These are phyloP conservation scores for Hanseniaspora lachancei DNA, from an alignment of 805 yeast species.

Conservation along the genomic window DNA sequence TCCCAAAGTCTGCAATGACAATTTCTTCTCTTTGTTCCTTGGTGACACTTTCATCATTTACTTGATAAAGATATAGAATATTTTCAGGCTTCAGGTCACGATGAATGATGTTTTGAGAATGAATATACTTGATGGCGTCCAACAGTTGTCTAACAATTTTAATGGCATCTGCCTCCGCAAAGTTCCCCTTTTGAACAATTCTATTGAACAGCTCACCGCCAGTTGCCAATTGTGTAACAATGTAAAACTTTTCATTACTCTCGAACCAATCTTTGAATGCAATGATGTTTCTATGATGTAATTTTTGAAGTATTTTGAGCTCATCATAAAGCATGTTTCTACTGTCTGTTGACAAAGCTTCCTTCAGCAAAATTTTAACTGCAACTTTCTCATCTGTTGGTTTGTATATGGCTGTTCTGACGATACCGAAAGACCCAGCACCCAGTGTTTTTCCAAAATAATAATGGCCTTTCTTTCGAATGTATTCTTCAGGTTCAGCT, in stretches of 20 bases:
- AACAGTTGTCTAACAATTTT: slow-evolving; percentile 59
- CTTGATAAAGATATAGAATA: slow-evolving; percentile 50
- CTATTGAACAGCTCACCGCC: slow-evolving; percentile 94
- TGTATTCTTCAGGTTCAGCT: slow-evolving; percentile 44
- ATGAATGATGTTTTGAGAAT: slow-evolving; percentile 67
- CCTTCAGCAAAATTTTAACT: slow-evolving; percentile 74
- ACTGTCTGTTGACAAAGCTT: slow-evolving; percentile 54
- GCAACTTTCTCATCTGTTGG: slow-evolving; percentile 63
- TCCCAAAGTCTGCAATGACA: slow-evolving; percentile 92
- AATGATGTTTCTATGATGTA: slow-evolving; percentile 79
- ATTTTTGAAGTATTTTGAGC: slow-evolving; percentile 48
- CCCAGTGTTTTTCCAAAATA: slow-evolving; percentile 76
- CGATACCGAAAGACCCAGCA: slow-evolving; percentile 92
- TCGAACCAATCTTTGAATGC: slow-evolving; percentile 87
- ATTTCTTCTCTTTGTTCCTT: slow-evolving; percentile 48
- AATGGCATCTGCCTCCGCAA: slow-evolving; percentile 82
- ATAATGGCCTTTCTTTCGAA: slow-evolving; percentile 48
- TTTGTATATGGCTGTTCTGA: slow-evolving; percentile 52
- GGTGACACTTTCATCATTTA: slow-evolving; percentile 60
- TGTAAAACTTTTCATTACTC: slow-evolving; percentile 77
- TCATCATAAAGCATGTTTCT: slow-evolving; percentile 64
- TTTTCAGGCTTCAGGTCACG: slow-evolving; percentile 93
- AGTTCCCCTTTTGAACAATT: slow-evolving; percentile 64
- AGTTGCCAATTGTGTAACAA: slow-evolving; percentile 86
- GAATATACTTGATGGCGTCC: slow-evolving; percentile 69